phyloP scores from a whole-genome alignment of 2,329 filamentous ascomycete genomes.

The Aspergillus aculeatinus region DNA sequence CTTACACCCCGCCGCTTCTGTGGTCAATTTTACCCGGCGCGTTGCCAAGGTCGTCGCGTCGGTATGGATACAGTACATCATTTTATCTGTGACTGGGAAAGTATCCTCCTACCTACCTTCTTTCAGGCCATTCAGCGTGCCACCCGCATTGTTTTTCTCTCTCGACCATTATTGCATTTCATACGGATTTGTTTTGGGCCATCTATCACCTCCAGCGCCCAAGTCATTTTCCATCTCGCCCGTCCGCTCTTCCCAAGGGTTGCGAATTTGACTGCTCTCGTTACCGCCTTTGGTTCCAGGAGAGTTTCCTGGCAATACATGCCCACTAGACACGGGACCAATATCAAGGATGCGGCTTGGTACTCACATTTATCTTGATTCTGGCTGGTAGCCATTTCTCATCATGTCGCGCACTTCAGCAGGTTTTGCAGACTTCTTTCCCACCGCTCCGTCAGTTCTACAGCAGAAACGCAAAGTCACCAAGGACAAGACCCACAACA shows the following conservation, averaged over 20 bases:
- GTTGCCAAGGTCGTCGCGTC: neutral
- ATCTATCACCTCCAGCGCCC: neutral
- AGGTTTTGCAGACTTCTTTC: slow-evolving; percentile 85
- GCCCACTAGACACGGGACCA: slow-evolving; percentile 19
- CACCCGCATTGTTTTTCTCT: neutral
- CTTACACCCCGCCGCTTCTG: neutral
- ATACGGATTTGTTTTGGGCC: neutral
- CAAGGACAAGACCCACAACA: slow-evolving; percentile 61
- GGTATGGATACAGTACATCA: neutral
- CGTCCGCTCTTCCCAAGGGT: neutral
- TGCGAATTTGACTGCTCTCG: slow-evolving; percentile 3
- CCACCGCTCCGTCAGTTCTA: slow-evolving; percentile 68
- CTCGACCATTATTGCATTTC: neutral
- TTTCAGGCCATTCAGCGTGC: neutral
- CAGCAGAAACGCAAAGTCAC: slow-evolving; percentile 51
- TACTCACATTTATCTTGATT: slow-evolving; percentile 32
- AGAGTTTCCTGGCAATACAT: slow-evolving; percentile 23
- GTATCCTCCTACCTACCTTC: neutral
- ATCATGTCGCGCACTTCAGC: slow-evolving; percentile 78
- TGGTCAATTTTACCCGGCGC: neutral
- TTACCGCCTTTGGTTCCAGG: slow-evolving; percentile 18
- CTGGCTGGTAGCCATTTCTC: slow-evolving; percentile 47
- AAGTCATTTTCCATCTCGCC: neutral
- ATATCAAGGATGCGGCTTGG: slow-evolving; percentile 43
- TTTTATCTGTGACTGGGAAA: neutral